Base-by-base conservation (phyloP, 1,284 basidiomycete species). In the Neonothopanus nambi region DNA sequence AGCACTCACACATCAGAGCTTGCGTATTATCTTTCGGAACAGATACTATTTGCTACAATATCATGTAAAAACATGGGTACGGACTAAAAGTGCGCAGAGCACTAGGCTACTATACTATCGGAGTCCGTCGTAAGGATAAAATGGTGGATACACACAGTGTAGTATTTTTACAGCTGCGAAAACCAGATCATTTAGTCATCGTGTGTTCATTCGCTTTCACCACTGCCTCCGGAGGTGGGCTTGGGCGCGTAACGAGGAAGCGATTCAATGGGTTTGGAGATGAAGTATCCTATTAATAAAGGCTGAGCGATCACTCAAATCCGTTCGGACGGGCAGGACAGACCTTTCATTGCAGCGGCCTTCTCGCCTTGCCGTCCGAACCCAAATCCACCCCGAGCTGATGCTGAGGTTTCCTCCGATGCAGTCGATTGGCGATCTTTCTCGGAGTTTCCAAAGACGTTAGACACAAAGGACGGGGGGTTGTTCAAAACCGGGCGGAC, bases 301-400 rank as follows among this genome's bases (percentile, higher is more conserved):
- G 11, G 13, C 12, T 12, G 35, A 28, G 53, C 36, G 47, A 24
- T 52, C 21, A 52, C 21, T 3, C 4, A 40, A 26, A 45, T 37
- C 9, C 18, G 13, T 11, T 24, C 58, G 24, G 57, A 48, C 28
- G 23, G 52, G 26, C 43, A 50, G 17, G 54, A 56, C 50, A 33
- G 40, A 78, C 85, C 85, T 61, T 74, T 79, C 61, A 84, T 68
- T 1, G 74, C 81, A 39, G 89, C 89, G 42, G 78, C 77, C 71
- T 89, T 90, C 72, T 92, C 88, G n/a, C 84, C 89, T 63, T 85
- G 82, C 51, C 80, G 75, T 21, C 86, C 86, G 64, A 89, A 89
- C 17, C 87, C 83, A 54, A 79, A 76, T 18, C 79, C 76, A 47
- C 71, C 71, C 71, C 40, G 46, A 63, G 57, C 48, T 65, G 58